A percentile compares a stretch with the other conserved stretches of the same genome.
Evolutionary conservation across 2,329 filamentous ascomycete genomes (phyloP).

Genomic region (Coniochaeta ligniaria): DNA sequence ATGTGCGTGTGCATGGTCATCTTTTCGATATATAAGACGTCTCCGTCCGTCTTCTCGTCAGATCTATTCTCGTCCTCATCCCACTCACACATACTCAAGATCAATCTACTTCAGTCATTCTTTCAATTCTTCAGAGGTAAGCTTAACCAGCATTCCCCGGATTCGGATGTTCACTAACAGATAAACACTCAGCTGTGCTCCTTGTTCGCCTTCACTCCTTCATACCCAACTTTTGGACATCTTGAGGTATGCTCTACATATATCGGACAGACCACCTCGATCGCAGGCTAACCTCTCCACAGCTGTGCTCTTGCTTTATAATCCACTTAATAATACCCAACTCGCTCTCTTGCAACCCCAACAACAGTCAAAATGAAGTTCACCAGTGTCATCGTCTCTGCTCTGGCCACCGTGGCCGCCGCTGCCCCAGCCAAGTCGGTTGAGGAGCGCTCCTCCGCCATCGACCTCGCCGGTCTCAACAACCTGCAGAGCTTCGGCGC

Average conservation of each 20-base stretch:
- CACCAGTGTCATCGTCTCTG: conserved; percentile 34
- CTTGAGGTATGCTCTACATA: conserved; percentile 23
- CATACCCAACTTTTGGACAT: conserved; percentile 27
- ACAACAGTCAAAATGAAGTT: conserved; percentile 39
- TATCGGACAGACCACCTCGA: neutral
- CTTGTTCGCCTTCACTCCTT: conserved; percentile 36
- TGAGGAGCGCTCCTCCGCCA: conserved; percentile 23
- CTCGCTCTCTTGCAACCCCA: conserved; percentile 14
- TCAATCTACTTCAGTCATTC: conserved; percentile 31
- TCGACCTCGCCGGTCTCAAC: conserved; percentile 32
- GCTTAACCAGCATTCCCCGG: conserved; percentile 5
- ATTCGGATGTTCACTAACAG: neutral
- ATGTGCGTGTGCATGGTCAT: conserved; percentile 1
- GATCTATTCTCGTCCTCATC: conserved; percentile 23
- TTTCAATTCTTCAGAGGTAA: conserved; percentile 41
- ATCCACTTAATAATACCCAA: conserved; percentile 17
- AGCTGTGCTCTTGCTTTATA: conserved; percentile 38
- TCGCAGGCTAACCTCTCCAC: conserved; percentile 12
- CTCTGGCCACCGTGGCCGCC: conserved; percentile 34
- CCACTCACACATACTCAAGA: conserved; percentile 23
- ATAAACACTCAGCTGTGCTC: conserved; percentile 36
- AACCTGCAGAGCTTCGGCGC: conserved; percentile 30
- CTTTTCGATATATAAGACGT: conserved; percentile 29
- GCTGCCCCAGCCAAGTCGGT: conserved; percentile 34
- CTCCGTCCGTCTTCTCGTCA: conserved; percentile 12